Base-by-base conservation (phyloP, 2,329 filamentous ascomycete genomes). In the Stagonosporopsis vannaccii region DNA sequence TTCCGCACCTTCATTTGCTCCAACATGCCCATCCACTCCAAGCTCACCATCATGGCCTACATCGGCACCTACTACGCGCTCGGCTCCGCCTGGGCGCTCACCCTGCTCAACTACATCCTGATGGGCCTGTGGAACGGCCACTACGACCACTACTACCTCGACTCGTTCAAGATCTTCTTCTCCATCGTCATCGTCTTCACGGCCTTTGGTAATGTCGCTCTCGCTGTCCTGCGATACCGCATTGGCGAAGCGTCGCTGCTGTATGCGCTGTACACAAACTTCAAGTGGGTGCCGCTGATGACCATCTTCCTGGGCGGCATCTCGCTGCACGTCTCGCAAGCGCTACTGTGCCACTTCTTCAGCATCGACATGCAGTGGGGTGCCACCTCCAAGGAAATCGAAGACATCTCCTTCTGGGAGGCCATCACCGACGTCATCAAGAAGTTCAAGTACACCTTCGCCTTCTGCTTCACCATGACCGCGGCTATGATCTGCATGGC, bases 321-420 rank as follows among this genome's bases (percentile, higher is more conserved):
- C 45, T 90, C 87, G 1, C 83, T 96, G 32, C 91, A 96, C 77
- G 85, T 96, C 44, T 90, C 86, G 26, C 89, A 93, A 73, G 91
- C 91, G 1, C 80, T 96, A 30, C 77, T 95, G 41, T 84, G 87
- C 4, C 92, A 96, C 79, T 91, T 95, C 85, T 90, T 95, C 73
- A 87, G 90, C 78, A 87, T 94, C 71, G 84, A 95, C 77, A 94
- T 95, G 88, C 86, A 85, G 3, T 95, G 91, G 91, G 91, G 91
- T 46, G 87, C 91, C 1, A 96, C 92, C 0, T 85, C 87, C 36
- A 96, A 96, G 78, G 92, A 96, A 78, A 85, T 86, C 45, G 89
- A 92, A 67, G 87, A 89, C 69, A 88, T 89, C 23, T 90, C 91
- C 75, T 96, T 96, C 78, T 94, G 93, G 78, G 89, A 91, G 58